Base-by-base conservation (phyloP, 2,329 filamentous ascomycete genomes). In the Diaporthe sp. region DNA sequence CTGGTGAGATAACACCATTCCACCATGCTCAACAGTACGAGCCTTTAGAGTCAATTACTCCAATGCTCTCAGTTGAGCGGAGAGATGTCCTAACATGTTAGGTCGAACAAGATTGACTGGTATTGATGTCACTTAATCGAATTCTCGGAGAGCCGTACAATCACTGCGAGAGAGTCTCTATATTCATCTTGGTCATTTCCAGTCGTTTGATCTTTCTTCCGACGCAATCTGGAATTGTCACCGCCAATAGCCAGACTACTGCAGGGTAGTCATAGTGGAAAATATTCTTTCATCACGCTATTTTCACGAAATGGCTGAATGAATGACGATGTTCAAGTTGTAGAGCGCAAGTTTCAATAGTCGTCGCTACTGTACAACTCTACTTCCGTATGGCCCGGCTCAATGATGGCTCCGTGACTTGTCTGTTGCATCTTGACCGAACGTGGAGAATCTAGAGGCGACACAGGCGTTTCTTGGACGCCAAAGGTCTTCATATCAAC, bases 321-420 rank as follows among this genome's bases (percentile, higher is more conserved):
- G n/a, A 25, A 25, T 53, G 10, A 53, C 10, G 13, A 12, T 15
- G 49, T 9, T 12, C 22, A 51, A 51, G 10, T 25, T 53, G n/a
- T 4, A 53, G n/a, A 53, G 15, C 42, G 3, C 42, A 17, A 44
- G 5, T 17, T 44, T 19, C 17, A 44, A 44, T 6, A 44, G 13
- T 19, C 10, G 10, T 19, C 25, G 6, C 5, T 17, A 55, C 25
- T 55, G 25, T 15, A 17, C 25, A 15, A 2, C 25, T 31, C 25
- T 55, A 2, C 2, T 17, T 28, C 0, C 2, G 51, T 8, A 31
- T 31, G 8, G 0, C 2, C 25, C 13, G 49, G 10, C 2, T 0
- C 15, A 19, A 2, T 49, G 15, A 3, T 49, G 25, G 51, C 25
- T 55, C 5, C 25, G 13, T 58, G 55, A 17, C 5, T 34, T 58